Percentiles rank a stretch among this genome's conserved stretches.
phyloP scores from a whole-genome alignment of 1,284 basidiomycete genomes.

The Irpex lacteus region DNA sequence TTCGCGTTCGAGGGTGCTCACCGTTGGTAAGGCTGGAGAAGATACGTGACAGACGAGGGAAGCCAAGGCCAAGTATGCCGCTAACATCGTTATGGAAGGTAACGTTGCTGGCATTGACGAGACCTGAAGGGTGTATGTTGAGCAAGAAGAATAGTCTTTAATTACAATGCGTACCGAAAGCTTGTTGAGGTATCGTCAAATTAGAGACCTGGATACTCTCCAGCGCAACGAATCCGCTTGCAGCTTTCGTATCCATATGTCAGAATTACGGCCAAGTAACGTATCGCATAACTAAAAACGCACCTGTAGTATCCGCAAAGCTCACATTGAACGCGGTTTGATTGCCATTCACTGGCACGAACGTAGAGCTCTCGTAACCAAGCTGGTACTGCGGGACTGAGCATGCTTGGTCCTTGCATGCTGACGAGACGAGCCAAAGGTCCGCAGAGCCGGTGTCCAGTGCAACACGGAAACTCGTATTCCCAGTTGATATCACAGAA shows the following conservation, averaged over 20 bases:
- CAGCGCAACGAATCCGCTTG: slow-evolving; percentile 64
- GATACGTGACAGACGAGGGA: slow-evolving; percentile 68
- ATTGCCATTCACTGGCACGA: slow-evolving; percentile 57
- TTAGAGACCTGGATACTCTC: slow-evolving; percentile 61
- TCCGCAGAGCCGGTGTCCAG: slow-evolving; percentile 78
- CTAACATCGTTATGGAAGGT: slow-evolving; percentile 60
- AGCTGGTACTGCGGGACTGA: slow-evolving; percentile 66
- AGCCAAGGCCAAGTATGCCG: slow-evolving; percentile 72
- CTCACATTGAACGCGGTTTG: slow-evolving; percentile 52
- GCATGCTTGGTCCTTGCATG: slow-evolving; percentile 54
- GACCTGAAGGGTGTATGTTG: slow-evolving; percentile 34
- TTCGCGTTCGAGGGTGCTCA: slow-evolving; percentile 21
- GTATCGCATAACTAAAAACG: slow-evolving; percentile 20
- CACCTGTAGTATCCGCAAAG: slow-evolving; percentile 69
- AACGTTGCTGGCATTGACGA: slow-evolving; percentile 62
- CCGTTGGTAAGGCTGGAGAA: slow-evolving; percentile 46
- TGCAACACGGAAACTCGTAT: slow-evolving; percentile 63
- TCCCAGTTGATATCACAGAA: slow-evolving; percentile 53
- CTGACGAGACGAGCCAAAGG: slow-evolving; percentile 67
- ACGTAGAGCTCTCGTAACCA: slow-evolving; percentile 61
- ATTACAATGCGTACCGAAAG: slow-evolving; percentile 47
- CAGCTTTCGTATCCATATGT: slow-evolving; percentile 36
- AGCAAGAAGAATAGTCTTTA: background rate
- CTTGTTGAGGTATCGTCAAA: slow-evolving; percentile 55
- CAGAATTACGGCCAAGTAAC: slow-evolving; percentile 6